A percentile compares a stretch with the other conserved stretches of the same genome.
These are phyloP conservation scores for Gaeumannomyces tritici DNA, from an alignment of 2,329 filamentous ascomycete genomes.

Conservation along the genomic window DNA sequence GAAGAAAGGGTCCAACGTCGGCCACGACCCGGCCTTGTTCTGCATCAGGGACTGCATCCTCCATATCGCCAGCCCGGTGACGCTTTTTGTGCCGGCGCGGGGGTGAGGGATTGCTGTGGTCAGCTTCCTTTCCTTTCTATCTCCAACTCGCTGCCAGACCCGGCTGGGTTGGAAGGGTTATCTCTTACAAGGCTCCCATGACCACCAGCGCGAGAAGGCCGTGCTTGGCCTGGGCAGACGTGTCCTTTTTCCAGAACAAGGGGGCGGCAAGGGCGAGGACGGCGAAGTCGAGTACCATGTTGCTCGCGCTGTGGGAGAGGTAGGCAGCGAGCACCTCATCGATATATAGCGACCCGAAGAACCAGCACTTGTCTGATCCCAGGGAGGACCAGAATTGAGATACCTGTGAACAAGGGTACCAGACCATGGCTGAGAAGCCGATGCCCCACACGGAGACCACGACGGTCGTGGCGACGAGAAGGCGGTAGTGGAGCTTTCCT, in stretches of 20 bases:
- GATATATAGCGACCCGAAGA: conserved; percentile 8
- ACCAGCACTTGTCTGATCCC: too few species aligned
- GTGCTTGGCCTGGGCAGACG: conserved; percentile 12
- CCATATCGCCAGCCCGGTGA: conserved; percentile 13
- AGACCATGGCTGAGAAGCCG: conserved; percentile 12
- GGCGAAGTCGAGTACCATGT: conserved; percentile 22
- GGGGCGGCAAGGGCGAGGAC: conserved; percentile 22
- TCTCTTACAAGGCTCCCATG: conserved; percentile 20
- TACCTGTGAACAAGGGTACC: conserved; percentile 13
- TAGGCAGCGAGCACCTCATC: conserved; percentile 19
- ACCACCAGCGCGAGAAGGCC: conserved; percentile 18
- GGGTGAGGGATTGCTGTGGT: too few species aligned
- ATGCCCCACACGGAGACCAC: conserved; percentile 13
- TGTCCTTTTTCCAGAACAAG: conserved; percentile 18
- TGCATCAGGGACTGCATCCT: conserved; percentile 13
- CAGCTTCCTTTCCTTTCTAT: too few species aligned
- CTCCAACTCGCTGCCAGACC: neutral
- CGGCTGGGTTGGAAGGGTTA: too few species aligned
- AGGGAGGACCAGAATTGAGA: conserved; percentile 13
- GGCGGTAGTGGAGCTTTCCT: conserved; percentile 6
- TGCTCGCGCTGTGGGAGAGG: conserved; percentile 20
- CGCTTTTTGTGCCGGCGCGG: conserved; percentile 8
- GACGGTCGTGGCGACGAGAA: conserved; percentile 10
- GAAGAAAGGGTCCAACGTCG: conserved; percentile 16
- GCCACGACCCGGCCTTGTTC: conserved; percentile 11